Base-by-base conservation (phyloP, 2,329 filamentous ascomycete genomes). In the Fusarium decemcellulare region DNA sequence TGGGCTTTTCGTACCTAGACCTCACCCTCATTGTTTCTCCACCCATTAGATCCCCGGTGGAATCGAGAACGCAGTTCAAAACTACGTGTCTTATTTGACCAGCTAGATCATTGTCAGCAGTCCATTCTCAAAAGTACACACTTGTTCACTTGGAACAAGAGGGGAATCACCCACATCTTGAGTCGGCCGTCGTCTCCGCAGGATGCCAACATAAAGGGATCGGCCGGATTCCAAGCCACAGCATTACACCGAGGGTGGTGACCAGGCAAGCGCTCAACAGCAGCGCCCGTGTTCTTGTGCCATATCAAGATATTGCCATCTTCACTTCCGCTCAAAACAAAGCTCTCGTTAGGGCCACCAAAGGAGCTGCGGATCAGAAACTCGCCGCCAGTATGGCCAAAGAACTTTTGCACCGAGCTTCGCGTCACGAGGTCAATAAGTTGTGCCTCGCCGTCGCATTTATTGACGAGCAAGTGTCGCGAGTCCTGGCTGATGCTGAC, bases 251-350 rank as follows among this genome's bases (percentile, higher is more conserved):
- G 91, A 12, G 88, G 86, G 8, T 84, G 82, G 73, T 98, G 95
- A 0, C 91, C 95, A 34, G 90, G 87, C 4, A 98, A 83, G 50
- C 88, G 91, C 75, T 94, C 93, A 7, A 99, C 89, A 1, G 92
- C 85, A 7, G 87, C 85, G 7, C 93, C 94, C 37, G 92, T 93
- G 60, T 91, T 91, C 79, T 94, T 96, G 78, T 97, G 93, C 94
- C 95, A 98, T 65, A 99, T 93, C 77, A 94, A 92, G 43, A 98
- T 87, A 59, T 87, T 86, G 3, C 90, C 89, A 67, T 90, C 88
- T 87, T 98, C 94, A 74, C 94, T 97, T 11, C 96, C 96, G 74
- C 93, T 95, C 30, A 97, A 86, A 10, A 98, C 92, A 78, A 98
- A 98, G 77, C 92, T 95, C 81, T 98, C 94, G 62, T 93, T 91